These are phyloP conservation scores for Trichoderma semiorbis DNA, from an alignment of 2,329 filamentous ascomycete genomes.

Conservation along the genomic window DNA sequence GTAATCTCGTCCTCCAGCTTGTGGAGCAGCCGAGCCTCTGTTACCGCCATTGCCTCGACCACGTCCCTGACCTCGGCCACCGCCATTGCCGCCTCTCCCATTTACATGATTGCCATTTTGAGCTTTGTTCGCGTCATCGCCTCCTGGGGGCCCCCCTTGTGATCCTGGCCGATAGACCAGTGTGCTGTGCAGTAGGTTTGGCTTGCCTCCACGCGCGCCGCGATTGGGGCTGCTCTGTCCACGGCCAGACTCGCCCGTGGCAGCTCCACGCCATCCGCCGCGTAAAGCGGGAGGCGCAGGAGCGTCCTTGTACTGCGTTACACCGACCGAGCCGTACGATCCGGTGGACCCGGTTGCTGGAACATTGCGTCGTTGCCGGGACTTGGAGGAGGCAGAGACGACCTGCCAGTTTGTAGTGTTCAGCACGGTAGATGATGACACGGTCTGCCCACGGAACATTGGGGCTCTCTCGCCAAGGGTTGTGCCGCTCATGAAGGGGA, in stretches of 20 bases:
- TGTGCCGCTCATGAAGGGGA: constrained; percentile 94
- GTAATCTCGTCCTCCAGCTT: constrained; percentile 35
- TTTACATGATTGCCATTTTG: constrained; percentile 24
- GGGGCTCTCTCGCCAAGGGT: constrained; percentile 86
- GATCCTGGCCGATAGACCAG: constrained; percentile 48
- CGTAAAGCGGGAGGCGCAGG: constrained; percentile 52
- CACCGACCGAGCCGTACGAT: constrained; percentile 55
- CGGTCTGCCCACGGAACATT: constrained; percentile 89
- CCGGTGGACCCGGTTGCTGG: constrained; percentile 47
- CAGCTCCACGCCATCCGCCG: constrained; percentile 55
- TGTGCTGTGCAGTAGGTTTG: constrained; percentile 49
- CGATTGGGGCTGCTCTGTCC: constrained; percentile 40
- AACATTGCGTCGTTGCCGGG: constrained; percentile 49
- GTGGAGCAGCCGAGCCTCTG: constrained; percentile 24
- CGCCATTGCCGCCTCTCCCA: constrained; percentile 27
- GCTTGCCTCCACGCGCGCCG: constrained; percentile 36
- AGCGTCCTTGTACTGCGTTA: constrained; percentile 60
- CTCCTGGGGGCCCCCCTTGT: constrained; percentile 28
- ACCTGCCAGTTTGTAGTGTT: constrained; percentile 84
- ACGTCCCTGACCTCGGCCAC: constrained; percentile 29
- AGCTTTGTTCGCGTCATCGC: constrained; percentile 21
- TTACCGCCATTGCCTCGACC: constrained; percentile 27
- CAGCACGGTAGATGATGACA: constrained; percentile 80
- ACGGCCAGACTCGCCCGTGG: constrained; percentile 44
- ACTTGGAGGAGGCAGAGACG: constrained; percentile 58